Conservation (phyloP, 805 yeast genomes). For the Spathaspora sp. region DNA sequence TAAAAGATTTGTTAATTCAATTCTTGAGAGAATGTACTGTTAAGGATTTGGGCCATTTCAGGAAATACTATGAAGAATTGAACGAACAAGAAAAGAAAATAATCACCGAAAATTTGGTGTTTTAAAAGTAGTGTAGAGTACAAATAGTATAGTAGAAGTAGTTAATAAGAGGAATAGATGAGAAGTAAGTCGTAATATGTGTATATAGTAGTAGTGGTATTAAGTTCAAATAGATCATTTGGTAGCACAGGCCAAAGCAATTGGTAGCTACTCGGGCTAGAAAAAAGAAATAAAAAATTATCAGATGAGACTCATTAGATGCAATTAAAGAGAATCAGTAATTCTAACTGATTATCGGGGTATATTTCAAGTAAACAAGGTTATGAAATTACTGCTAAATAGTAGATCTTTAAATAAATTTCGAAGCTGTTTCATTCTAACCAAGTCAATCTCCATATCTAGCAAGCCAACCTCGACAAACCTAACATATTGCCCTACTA, state of each 20-base stretch:
- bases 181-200: background rate
- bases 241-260: background rate
- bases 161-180: background rate
- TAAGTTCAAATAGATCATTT: too few relatives aligned
- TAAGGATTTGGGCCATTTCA: slow-evolving; percentile 49
- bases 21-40: slow-evolving; percentile 58
- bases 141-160: background rate
- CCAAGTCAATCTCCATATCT: background rate
- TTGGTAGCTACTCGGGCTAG: background rate
- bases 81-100: slow-evolving; percentile 51
- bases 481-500: background rate
- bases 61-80: slow-evolving; percentile 44
- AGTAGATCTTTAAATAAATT: background rate
- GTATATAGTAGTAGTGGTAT: too few relatives aligned
- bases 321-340: background rate
- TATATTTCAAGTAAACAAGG: background rate
- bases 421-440: background rate
- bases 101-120: slow-evolving; percentile 48
- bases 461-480: background rate
- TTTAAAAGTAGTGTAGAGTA: slow-evolving; percentile 10
- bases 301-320: background rate
- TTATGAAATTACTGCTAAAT: background rate
- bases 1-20: slow-evolving; percentile 38
- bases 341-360: background rate
- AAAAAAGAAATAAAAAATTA: background rate